Evolutionary conservation across 345 rosid genomes (phyloP).

Genomic region (Isatis tinctoria): DNA sequence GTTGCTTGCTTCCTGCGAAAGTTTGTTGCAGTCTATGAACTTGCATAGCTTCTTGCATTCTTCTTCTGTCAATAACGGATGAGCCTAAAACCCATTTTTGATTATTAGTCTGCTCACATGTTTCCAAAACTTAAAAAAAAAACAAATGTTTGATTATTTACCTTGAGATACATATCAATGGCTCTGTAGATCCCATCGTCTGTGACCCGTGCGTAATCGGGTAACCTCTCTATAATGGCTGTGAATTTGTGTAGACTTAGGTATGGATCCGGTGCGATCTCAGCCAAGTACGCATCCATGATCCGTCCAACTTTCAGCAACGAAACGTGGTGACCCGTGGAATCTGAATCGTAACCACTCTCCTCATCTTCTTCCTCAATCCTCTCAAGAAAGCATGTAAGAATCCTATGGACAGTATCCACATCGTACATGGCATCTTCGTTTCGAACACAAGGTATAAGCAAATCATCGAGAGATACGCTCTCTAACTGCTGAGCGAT

Average conservation of each 20-base stretch:
- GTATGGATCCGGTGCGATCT: slow-evolving; percentile 82
- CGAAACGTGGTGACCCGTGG: slow-evolving; percentile 49
- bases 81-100: slow-evolving; percentile 42
- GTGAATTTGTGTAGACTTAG: slow-evolving; percentile 64
- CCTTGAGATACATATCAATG: slow-evolving; percentile 80
- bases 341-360: slow-evolving; percentile 25
- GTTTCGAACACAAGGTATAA: slow-evolving; percentile 61
- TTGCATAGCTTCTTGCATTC: slow-evolving; percentile 67
- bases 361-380: slow-evolving; percentile 59
- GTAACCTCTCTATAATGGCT: slow-evolving; percentile 65
- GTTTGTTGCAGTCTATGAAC: slow-evolving; percentile 54
- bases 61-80: slow-evolving; percentile 56
- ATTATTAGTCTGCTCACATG: not conserved
- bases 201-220: slow-evolving; percentile 68
- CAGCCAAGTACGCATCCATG: slow-evolving; percentile 77
- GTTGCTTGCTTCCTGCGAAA: slow-evolving; percentile 33
- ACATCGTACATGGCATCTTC: slow-evolving; percentile 74
- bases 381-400: slow-evolving; percentile 55
- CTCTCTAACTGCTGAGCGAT: slow-evolving; percentile 58
- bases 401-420: slow-evolving; percentile 66
- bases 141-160: slow-evolving; percentile 26
- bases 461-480: slow-evolving; percentile 70
- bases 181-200: slow-evolving; percentile 88
- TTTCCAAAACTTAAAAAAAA: no score
- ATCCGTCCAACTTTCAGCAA: slow-evolving; percentile 76